Percentiles rank a stretch among this genome's conserved stretches.
Evolutionary conservation across 306 rosid species (phyloP).

Genomic region (Abrus pulchellus): DNA sequence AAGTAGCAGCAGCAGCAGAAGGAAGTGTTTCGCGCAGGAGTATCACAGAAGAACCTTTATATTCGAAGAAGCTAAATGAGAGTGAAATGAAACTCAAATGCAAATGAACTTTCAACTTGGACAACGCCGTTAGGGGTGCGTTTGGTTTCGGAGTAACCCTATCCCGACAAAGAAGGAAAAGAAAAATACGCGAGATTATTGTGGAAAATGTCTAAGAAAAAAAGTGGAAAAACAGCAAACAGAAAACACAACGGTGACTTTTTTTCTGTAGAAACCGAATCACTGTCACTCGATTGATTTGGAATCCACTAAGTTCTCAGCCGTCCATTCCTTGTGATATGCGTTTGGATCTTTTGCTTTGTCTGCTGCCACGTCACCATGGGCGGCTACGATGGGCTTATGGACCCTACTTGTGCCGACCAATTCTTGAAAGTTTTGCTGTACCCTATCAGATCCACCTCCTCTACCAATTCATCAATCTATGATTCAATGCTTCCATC

Average conservation of each 20-base stretch:
- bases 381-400: slow-evolving; percentile 44
- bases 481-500: background rate
- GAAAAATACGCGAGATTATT: background rate
- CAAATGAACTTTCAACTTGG: slow-evolving; percentile 34
- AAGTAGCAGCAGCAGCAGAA: slow-evolving; percentile 12
- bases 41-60: slow-evolving; percentile 45
- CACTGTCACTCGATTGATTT: background rate
- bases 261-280: slow-evolving; percentile 30
- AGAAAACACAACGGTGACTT: slow-evolving; percentile 27
- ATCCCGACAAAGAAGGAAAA: slow-evolving; percentile 4
- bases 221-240: slow-evolving; percentile 41
- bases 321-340: slow-evolving; percentile 33
- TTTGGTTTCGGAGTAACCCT: slow-evolving; percentile 39
- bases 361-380: slow-evolving; percentile 42
- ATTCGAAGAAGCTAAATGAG: slow-evolving; percentile 52
- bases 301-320: slow-evolving; percentile 33
- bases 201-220: slow-evolving; percentile 17
- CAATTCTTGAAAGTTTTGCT: slow-evolving; percentile 31
- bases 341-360: slow-evolving; percentile 1
- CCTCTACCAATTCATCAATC: slow-evolving; percentile 7
- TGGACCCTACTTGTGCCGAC: slow-evolving; percentile 51
- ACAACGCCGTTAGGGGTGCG: slow-evolving; percentile 8
- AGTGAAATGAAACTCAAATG: slow-evolving; percentile 60
- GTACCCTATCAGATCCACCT: slow-evolving; percentile 40
- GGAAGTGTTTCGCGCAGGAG: slow-evolving; percentile 6